phyloP scores from a whole-genome alignment of 768 basidiomycete species.

The Tricholoma sp. region DNA sequence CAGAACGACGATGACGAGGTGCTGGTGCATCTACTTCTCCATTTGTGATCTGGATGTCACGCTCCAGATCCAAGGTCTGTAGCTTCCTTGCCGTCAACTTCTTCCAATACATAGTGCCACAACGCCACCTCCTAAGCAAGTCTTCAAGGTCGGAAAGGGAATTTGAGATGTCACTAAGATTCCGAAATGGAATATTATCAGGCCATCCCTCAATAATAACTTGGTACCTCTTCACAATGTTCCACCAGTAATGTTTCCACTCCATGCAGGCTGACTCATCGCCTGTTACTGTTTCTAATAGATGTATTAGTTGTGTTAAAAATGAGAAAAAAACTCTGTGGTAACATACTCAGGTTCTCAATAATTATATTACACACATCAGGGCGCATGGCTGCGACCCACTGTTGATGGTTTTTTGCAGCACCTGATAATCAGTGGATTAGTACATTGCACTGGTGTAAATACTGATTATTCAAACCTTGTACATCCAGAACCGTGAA shows the following conservation, averaged over 20 bases:
- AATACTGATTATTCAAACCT: constrained; percentile 3
- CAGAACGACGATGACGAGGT: neutral
- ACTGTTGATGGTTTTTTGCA: neutral
- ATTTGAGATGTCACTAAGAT: constrained; percentile 10
- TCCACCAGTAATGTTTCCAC: constrained; percentile 12
- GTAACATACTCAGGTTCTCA: neutral
- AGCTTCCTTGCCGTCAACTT: constrained; percentile 6
- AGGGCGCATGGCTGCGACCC: neutral
- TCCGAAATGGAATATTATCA: constrained; percentile 11
- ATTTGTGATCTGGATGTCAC: neutral
- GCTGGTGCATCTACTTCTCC: neutral
- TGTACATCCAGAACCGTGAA: constrained; percentile 9
- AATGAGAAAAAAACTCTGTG: neutral
- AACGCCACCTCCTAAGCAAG: constrained; percentile 9
- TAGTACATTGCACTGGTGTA: neutral
- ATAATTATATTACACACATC: neutral
- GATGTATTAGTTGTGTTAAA: neutral
- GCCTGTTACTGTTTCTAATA: constrained; percentile 2
- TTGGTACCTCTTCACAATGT: constrained; percentile 8
- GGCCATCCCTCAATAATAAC: constrained; percentile 16
- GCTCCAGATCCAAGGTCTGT: neutral
- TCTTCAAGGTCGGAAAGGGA: constrained; percentile 6
- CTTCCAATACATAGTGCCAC: constrained; percentile 9
- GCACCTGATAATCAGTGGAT: neutral
- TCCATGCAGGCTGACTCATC: constrained; percentile 11